These are phyloP conservation scores for Linnemannia schmuckeri DNA, from an alignment of 192 early-diverging fungal genomes.

Conservation along the genomic window DNA sequence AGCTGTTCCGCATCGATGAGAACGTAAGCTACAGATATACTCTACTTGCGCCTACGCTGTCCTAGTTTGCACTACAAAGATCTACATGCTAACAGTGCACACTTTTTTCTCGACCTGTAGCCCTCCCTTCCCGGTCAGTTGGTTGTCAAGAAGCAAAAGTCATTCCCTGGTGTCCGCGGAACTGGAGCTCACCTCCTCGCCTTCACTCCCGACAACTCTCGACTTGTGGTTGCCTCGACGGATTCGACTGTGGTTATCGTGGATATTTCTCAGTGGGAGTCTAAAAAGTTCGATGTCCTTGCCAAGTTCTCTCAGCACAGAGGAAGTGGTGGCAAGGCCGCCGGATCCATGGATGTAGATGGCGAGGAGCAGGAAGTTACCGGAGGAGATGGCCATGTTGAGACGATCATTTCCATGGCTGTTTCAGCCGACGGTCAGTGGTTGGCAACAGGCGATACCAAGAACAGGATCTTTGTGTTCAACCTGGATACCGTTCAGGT, in stretches of 20 bases:
- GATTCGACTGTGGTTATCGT: slow-evolving; percentile 84
- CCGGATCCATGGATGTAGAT: slow-evolving; percentile 44
- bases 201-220: slow-evolving; percentile 85
- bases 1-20: slow-evolving; percentile 72
- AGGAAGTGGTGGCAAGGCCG: slow-evolving; percentile 51
- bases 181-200: slow-evolving; percentile 76
- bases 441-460: slow-evolving; percentile 84
- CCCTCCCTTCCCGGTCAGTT: slow-evolving; percentile 56
- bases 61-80: background rate
- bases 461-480: slow-evolving; percentile 80
- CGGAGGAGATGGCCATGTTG: slow-evolving; percentile 59
- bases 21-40: slow-evolving; percentile 49
- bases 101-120: slow-evolving; percentile 3
- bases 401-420: slow-evolving; percentile 77
- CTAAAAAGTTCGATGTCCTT: slow-evolving; percentile 70
- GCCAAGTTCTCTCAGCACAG: slow-evolving; percentile 78
- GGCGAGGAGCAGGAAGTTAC: slow-evolving; percentile 59
- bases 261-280: slow-evolving; percentile 76
- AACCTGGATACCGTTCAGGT: slow-evolving; percentile 80
- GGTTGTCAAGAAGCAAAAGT: slow-evolving; percentile 60
- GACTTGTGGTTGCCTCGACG: slow-evolving; percentile 80
- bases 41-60: background rate
- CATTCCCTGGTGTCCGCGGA: slow-evolving; percentile 54
- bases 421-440: slow-evolving; percentile 85
- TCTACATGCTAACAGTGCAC: background rate